Conservation (phyloP, 1,284 basidiomycete genomes). For the Marasmius tenuissimus region DNA sequence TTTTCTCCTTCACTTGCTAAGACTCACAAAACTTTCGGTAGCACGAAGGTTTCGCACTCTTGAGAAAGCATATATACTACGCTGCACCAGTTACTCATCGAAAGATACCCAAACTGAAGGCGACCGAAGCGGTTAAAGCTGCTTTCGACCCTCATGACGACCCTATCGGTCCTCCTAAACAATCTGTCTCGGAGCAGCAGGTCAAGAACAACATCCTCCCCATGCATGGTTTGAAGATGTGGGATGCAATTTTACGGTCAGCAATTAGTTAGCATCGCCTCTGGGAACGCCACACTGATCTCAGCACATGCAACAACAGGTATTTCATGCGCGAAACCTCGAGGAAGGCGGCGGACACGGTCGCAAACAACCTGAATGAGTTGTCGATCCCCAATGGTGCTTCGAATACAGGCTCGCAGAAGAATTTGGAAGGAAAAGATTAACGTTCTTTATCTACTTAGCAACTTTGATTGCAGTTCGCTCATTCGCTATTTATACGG, state of each 20-base stretch:
- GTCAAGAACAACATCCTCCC: slow-evolving; percentile 38
- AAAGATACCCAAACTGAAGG: slow-evolving; percentile 50
- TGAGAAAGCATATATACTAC: slow-evolving; percentile 58
- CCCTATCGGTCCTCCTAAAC: slow-evolving; percentile 46
- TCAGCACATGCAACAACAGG: not conserved
- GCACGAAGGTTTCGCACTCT: slow-evolving; percentile 54
- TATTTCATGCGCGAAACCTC: slow-evolving; percentile 12
- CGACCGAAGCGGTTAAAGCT: slow-evolving; percentile 44
- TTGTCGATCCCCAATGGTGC: not conserved
- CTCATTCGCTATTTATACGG: no score
- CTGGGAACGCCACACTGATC: not conserved
- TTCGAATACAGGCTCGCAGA: no score
- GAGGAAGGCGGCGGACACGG: slow-evolving; percentile 24
- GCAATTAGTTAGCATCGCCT: slow-evolving; percentile 10
- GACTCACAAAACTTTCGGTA: slow-evolving; percentile 20
- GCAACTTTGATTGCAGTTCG: no score
- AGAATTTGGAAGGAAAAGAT: no score
- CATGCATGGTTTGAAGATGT: slow-evolving; percentile 54
- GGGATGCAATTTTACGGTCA: slow-evolving; percentile 52
- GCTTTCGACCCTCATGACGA: slow-evolving; percentile 52
- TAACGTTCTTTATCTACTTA: no score
- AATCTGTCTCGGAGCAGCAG: slow-evolving; percentile 62
- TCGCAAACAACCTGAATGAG: slow-evolving; percentile 12
- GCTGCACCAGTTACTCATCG: slow-evolving; percentile 54
- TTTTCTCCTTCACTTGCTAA: not conserved